phyloP scores from a whole-genome alignment of 352 stramenopile genomes.

The Phytopythium mirpurense region DNA sequence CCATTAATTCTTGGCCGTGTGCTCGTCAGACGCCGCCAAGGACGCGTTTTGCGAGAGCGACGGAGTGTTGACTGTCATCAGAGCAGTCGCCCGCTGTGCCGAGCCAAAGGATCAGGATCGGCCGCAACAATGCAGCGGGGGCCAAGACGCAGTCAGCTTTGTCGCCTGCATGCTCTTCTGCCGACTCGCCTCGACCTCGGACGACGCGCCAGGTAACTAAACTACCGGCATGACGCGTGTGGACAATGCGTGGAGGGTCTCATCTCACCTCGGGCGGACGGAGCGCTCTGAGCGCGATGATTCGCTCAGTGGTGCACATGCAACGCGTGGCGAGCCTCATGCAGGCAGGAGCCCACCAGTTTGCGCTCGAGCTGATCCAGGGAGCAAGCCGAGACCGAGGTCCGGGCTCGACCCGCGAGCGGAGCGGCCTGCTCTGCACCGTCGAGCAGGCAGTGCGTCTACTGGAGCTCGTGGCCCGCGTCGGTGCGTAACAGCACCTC shows the following conservation, averaged over 20 bases:
- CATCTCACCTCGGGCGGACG: too few species aligned
- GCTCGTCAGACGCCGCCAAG: conserved; percentile 29
- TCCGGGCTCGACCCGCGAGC: background rate
- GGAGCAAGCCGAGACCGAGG: conserved; percentile 12
- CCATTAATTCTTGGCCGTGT: background rate
- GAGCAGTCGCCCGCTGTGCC: background rate
- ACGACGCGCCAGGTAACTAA: conserved; percentile 13
- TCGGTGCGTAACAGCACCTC: too few species aligned
- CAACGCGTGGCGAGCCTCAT: conserved; percentile 29
- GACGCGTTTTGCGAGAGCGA: conserved; percentile 26
- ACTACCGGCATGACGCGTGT: background rate
- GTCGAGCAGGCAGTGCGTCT: conserved; percentile 49
- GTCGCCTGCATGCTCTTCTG: conserved; percentile 52
- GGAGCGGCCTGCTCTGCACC: conserved; percentile 11
- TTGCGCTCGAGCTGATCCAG: conserved; percentile 38
- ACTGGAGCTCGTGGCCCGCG: conserved; percentile 38
- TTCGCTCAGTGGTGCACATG: conserved; percentile 20
- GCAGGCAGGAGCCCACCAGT: conserved; percentile 37
- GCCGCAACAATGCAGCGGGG: conserved; percentile 1
- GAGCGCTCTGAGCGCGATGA: too few species aligned
- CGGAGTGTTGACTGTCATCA: background rate
- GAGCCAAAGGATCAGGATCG: background rate
- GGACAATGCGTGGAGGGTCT: too few species aligned
- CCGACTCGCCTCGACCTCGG: conserved; percentile 20
- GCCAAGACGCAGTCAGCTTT: conserved; percentile 24